A percentile compares a stretch with the other conserved stretches of the same genome.
These are phyloP conservation scores for Salicornia ramosissima DNA, from an alignment of 148 eudicot genomes.

Conservation along the genomic window DNA sequence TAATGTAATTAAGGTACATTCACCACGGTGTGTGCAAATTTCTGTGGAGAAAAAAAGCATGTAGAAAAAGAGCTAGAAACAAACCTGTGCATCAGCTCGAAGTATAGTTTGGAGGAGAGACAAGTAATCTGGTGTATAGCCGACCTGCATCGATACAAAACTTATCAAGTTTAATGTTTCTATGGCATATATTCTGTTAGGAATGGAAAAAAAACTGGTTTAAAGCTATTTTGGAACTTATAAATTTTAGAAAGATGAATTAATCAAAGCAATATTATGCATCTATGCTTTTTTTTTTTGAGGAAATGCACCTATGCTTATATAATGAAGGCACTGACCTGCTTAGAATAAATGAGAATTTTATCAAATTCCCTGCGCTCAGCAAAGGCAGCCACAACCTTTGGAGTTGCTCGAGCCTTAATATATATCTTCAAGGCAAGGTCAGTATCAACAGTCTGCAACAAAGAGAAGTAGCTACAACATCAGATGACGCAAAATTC, in stretches of 20 bases:
- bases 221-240: background rate
- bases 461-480: conserved; percentile 10
- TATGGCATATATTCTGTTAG: background rate
- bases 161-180: background rate
- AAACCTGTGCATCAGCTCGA: conserved; percentile 37
- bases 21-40: background rate
- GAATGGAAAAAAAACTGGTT: background rate
- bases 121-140: conserved; percentile 36
- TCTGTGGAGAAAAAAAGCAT: background rate
- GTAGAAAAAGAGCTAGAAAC: background rate
- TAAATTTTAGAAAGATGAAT: background rate
- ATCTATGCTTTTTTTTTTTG: no score
- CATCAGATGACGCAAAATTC: conserved; percentile 5
- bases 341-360: conserved; percentile 38
- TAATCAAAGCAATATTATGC: background rate
- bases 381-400: conserved; percentile 41
- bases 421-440: conserved; percentile 92
- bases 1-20: background rate
- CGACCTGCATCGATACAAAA: conserved; percentile 24
- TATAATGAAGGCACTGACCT: conserved; percentile 16
- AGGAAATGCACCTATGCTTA: background rate
- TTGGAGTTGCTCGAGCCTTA: conserved; percentile 81
- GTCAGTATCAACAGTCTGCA: conserved; percentile 95
- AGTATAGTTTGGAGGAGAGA: conserved; percentile 36
- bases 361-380: conserved; percentile 39